Evolutionary conservation across 768 basidiomycete species (phyloP).

Genomic region (Naganishia randhawae): DNA sequence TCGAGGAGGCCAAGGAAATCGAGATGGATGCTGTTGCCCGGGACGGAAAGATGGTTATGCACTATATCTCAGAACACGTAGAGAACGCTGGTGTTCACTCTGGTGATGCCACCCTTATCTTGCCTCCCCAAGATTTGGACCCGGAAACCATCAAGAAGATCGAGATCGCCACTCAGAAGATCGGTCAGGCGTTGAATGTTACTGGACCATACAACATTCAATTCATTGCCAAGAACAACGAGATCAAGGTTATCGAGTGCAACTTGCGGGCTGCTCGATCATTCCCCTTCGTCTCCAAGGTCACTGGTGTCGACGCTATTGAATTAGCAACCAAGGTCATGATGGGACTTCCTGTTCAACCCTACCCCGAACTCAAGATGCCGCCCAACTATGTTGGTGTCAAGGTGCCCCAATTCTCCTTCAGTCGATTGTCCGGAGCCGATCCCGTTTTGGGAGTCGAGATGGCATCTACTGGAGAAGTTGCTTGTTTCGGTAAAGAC

Average conservation of each 20-base stretch:
- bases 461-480: slow-evolving; percentile 99
- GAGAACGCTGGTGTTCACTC: slow-evolving; percentile 99
- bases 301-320: slow-evolving; percentile 94
- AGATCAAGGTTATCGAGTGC: slow-evolving; percentile 99
- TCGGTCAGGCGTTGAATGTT: slow-evolving; percentile 93
- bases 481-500: slow-evolving; percentile 95
- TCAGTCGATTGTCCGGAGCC: slow-evolving; percentile 90
- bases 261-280: slow-evolving; percentile 96
- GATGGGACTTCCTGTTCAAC: slow-evolving; percentile 80
- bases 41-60: slow-evolving; percentile 98
- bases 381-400: slow-evolving; percentile 94
- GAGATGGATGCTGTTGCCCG: slow-evolving; percentile 99
- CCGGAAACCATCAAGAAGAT: slow-evolving; percentile 94
- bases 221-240: slow-evolving; percentile 99
- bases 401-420: slow-evolving; percentile 99
- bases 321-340: slow-evolving; percentile 99
- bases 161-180: slow-evolving; percentile 94
- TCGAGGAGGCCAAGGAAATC: slow-evolving; percentile 99
- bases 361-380: slow-evolving; percentile 83
- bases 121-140: slow-evolving; percentile 96
- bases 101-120: slow-evolving; percentile 95
- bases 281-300: slow-evolving; percentile 98
- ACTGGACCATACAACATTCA: slow-evolving; percentile 99
- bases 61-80: slow-evolving; percentile 98
- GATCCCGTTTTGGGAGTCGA: slow-evolving; percentile 97